Evolutionary conservation across 495 filamentous ascomycete species (phyloP), one percentile per base, ranked within the genome.

Genomic region (Evansstolkia leycettana): DNA sequence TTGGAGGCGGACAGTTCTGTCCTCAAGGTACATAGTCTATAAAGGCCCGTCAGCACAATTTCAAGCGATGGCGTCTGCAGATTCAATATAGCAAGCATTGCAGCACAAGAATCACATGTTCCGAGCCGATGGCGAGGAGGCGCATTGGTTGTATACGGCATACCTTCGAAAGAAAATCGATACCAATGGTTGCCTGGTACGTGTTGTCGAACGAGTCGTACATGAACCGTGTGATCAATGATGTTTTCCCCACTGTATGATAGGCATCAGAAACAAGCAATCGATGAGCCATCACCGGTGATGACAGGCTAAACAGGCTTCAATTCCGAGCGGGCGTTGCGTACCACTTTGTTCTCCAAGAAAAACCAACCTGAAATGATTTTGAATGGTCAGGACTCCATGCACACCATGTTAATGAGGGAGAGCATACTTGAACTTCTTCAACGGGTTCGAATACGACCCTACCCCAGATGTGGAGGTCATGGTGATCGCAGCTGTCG

Each of bases 171-270:
- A 98, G 77, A 55, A 98, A 98, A 66, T 98, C 90, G 64, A 98
- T 98, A 56, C 90, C 90, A 52, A 98, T 98, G 36, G 90, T 98
- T 29, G 90, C 90, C 64, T 98, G 90, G 62, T 98, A 98, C 75
- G 88, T 96, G 66, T 93, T 94, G 70, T 98, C 92, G 73, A 98
- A 98, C 23, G 90, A 94, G 64, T 98, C 90, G 70, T 98, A 98
- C 90, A 98, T 98, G 68, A 98, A 98, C 38, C 90, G 80, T 36
- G 90, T 98, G 56, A 98, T 98, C 51, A 98, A 65, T 29, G 92
- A 96, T 25, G 90, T 98, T 68, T 98, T 98, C 45, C 90, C 90
- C 39, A 98, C 90, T 95, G 44, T 12, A 36, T n/a, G 17, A 26
- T n/a, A 36, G 12, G 35, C 32, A 41, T 52, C 33, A 55, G 40